Evolutionary conservation across 495 filamentous ascomycete genomes (phyloP), one percentile per base, ranked within the genome.

Genomic region (Aspergillus heteromorphus): DNA sequence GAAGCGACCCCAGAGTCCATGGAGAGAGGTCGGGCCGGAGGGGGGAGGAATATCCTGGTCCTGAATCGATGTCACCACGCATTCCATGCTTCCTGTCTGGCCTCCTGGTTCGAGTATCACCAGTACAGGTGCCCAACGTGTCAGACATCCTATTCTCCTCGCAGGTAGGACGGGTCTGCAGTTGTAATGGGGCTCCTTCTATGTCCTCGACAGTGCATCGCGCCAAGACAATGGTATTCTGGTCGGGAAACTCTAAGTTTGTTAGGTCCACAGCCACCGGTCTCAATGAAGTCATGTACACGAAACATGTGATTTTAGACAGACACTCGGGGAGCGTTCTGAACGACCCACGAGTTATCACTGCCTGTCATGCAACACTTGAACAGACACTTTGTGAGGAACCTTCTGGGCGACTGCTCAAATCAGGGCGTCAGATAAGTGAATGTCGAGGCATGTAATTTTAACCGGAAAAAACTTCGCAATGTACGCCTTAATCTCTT

Each of bases 41-140:
- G 29, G 30, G 30, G 30, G 30, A 34, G 30, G 7, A 34, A 51
- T 30, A 53, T 68, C 3, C 20, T 68, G 18, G 58, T 73, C 4
- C 49, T 73, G 13, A 70, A 62, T 20, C 56, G 59, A 17, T 73
- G 70, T 58, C 58, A 65, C 49, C 70, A 73, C 47, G 65, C 62
- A 17, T 73, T 73, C 43, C 70, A 73, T 29, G 49, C 59, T 0
- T 20, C 50, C 4, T 73, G 70, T 60, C 56, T 73, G 6, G 61
- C 58, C 8, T 65, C 67, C 38, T 73, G 66, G 68, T 67, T 71
- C 43, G 59, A 66, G 48, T 65, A 71, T 48, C 53, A 60, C 16
- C 64, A 57, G 30, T 71, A 68, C 43, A 61, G 56, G 17, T 71
- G 70, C 51, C 70, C 70, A 11, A 63, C 69, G 1, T 73, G 70